Conservation (phyloP, 129 eudicot species). For the Sambucus nigra region DNA sequence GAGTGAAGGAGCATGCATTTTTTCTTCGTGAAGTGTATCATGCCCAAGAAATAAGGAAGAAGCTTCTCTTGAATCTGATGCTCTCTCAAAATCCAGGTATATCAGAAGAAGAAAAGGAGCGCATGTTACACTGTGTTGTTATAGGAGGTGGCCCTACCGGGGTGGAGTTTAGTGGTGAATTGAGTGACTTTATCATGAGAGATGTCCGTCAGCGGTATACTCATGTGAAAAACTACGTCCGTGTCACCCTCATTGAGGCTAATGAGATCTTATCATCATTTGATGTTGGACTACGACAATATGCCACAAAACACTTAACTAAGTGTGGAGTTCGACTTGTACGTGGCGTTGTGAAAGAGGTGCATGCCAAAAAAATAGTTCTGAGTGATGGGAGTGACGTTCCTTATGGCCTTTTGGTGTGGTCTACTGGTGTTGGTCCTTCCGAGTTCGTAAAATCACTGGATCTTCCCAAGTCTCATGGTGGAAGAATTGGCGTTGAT, state of each 20-base stretch:
- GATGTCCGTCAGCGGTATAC: too few species aligned
- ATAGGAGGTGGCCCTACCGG: too few species aligned
- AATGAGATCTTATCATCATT: too few species aligned
- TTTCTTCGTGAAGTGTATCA: slow-evolving; percentile 88
- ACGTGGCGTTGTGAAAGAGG: slow-evolving; percentile 87
- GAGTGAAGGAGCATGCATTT: slow-evolving; percentile 86
- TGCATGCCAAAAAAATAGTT: slow-evolving; percentile 44
- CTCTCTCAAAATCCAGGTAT: slow-evolving; percentile 81
- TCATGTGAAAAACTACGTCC: too few species aligned
- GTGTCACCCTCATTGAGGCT: slow-evolving; percentile 94
- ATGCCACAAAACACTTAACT: slow-evolving; percentile 77
- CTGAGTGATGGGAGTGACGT: too few species aligned
- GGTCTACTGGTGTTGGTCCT: too few species aligned
- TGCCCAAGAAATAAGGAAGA: slow-evolving; percentile 82
- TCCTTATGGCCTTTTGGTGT: too few species aligned
- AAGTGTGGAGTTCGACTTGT: slow-evolving; percentile 88
- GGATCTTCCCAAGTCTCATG: slow-evolving; percentile 68
- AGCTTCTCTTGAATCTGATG: slow-evolving; percentile 72
- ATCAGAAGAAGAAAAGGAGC: too few species aligned
- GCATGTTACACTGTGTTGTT: too few species aligned
- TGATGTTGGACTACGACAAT: slow-evolving; percentile 62
- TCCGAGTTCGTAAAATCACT: too few species aligned
- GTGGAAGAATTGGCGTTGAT: slow-evolving; percentile 90
- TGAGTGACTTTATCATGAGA: too few species aligned
- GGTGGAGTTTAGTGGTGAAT: too few species aligned